These are phyloP conservation scores for Goffeauzyma gilvescens DNA, from an alignment of 768 basidiomycete genomes.

Conservation along the genomic window DNA sequence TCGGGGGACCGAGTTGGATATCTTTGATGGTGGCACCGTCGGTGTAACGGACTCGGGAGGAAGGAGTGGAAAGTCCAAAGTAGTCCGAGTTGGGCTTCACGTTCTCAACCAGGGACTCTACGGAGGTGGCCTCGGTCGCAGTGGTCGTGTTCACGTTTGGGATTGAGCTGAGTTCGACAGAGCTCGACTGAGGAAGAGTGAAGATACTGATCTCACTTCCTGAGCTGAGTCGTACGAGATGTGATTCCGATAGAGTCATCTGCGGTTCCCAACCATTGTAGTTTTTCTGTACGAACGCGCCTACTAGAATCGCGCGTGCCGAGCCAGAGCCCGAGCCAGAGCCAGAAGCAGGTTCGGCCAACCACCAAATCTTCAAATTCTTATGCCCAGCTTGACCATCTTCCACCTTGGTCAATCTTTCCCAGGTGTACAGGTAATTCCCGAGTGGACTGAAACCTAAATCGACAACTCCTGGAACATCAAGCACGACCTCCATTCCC, in stretches of 20 bases:
- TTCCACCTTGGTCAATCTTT: conserved; percentile 79
- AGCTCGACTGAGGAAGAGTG: conserved; percentile 24
- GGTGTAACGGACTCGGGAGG: conserved; percentile 7
- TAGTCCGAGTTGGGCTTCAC: conserved; percentile 9
- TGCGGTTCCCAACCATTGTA: conserved; percentile 77
- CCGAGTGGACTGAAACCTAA: conserved; percentile 82
- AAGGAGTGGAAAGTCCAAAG: conserved; percentile 13
- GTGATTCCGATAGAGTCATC: too few species aligned
- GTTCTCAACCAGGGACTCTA: conserved; percentile 8
- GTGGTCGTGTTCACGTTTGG: conserved; percentile 1
- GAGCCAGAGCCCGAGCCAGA: too few species aligned
- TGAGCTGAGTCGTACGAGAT: conserved; percentile 20
- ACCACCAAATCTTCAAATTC: conserved; percentile 80
- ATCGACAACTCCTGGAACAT: conserved; percentile 61
- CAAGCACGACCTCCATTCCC: conserved; percentile 32
- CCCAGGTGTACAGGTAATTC: conserved; percentile 87
- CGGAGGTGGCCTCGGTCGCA: background rate
- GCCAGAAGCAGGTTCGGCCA: too few species aligned
- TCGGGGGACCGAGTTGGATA: conserved; percentile 20
- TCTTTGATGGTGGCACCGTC: conserved; percentile 21
- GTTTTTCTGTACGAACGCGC: conserved; percentile 74
- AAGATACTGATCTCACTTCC: conserved; percentile 25
- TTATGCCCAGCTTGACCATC: conserved; percentile 69
- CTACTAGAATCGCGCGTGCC: too few species aligned
- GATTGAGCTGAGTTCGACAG: conserved; percentile 3